phyloP scores from a whole-genome alignment of 805 yeast species.

The Lipomyces starkeyi region DNA sequence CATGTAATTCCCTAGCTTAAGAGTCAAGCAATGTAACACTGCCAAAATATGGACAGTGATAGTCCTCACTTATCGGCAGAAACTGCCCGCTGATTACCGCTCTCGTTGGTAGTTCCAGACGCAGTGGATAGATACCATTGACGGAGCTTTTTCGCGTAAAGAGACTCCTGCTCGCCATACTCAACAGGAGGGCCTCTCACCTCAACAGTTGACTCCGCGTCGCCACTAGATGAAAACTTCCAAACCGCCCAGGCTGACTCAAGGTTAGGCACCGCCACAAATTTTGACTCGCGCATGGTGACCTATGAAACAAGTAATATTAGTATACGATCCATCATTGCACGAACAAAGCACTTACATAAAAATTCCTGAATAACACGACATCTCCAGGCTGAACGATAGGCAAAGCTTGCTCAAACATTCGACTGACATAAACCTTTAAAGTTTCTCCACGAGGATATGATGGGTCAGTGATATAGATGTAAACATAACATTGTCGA shows the following conservation, averaged over 20 bases:
- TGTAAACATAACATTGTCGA: slow-evolving; percentile 1
- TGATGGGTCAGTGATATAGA: slow-evolving; percentile 24
- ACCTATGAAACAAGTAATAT: neutral
- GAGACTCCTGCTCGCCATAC: slow-evolving; percentile 23
- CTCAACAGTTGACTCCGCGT: neutral
- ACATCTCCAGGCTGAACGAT: slow-evolving; percentile 20
- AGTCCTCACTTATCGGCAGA: neutral
- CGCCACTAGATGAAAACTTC: neutral
- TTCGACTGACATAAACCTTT: slow-evolving; percentile 14
- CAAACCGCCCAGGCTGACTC: slow-evolving; percentile 30
- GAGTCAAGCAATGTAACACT: neutral
- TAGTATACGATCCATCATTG: neutral
- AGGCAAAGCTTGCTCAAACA: slow-evolving; percentile 20
- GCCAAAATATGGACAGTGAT: neutral
- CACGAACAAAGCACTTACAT: slow-evolving; percentile 14
- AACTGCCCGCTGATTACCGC: neutral
- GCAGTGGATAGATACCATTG: slow-evolving; percentile 17
- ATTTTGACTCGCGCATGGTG: slow-evolving; percentile 5
- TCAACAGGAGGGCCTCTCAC: slow-evolving; percentile 31
- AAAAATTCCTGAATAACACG: slow-evolving; percentile 18
- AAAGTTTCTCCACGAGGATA: neutral
- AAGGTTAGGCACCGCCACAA: slow-evolving; percentile 11
- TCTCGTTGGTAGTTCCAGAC: neutral
- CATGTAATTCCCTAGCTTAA: neutral
- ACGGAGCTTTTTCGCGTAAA: slow-evolving; percentile 12